These are phyloP conservation scores for Pseudohyphozyma bogoriensis DNA, from an alignment of 768 basidiomycete genomes.

Conservation along the genomic window DNA sequence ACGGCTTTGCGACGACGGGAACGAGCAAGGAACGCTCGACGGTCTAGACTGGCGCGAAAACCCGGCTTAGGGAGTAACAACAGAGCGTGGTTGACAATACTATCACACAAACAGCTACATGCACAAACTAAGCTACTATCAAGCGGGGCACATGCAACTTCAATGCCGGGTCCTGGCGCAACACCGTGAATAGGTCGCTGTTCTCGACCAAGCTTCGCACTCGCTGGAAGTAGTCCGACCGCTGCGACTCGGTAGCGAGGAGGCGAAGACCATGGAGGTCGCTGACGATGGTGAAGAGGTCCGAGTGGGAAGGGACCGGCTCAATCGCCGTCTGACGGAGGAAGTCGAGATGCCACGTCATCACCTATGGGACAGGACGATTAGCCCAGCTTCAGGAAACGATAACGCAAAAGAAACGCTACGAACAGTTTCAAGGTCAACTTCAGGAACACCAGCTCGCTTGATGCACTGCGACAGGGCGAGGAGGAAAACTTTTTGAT, in stretches of 20 bases:
- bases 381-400: background rate
- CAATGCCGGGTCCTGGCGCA: slow-evolving; percentile 28
- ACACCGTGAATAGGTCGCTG: slow-evolving; percentile 28
- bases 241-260: slow-evolving; percentile 27
- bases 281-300: slow-evolving; percentile 26
- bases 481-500: slow-evolving; percentile 33
- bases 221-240: slow-evolving; percentile 29
- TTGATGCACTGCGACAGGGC: slow-evolving; percentile 30
- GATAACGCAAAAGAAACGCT: background rate
- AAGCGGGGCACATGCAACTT: slow-evolving; percentile 11
- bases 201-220: slow-evolving; percentile 27
- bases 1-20: too few species aligned
- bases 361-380: slow-evolving; percentile 14
- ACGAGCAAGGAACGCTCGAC: too few species aligned
- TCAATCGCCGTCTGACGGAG: slow-evolving; percentile 22
- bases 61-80: too few species aligned
- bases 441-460: slow-evolving; percentile 30
- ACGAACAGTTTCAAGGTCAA: slow-evolving; percentile 33
- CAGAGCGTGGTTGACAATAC: too few species aligned
- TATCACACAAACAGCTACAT: too few species aligned
- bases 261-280: slow-evolving; percentile 27
- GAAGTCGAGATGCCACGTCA: slow-evolving; percentile 32
- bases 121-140: too few species aligned
- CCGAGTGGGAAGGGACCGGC: slow-evolving; percentile 15
- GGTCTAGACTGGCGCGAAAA: too few species aligned